These are phyloP conservation scores for Limonomyces culmigenus DNA, from an alignment of 1,284 basidiomycete genomes.

Conservation along the genomic window DNA sequence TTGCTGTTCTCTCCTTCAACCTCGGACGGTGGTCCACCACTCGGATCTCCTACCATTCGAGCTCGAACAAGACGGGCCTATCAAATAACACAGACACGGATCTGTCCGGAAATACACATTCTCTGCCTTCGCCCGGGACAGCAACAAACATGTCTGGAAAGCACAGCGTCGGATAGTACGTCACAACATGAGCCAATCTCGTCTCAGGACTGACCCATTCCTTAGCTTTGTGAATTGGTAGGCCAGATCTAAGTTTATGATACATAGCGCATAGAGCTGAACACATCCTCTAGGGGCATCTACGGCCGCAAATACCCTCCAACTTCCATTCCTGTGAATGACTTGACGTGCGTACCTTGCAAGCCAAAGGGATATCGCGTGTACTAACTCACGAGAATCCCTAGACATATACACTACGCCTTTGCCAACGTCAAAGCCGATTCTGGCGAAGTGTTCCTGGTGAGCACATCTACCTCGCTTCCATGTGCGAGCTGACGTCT, in stretches of 20 bases:
- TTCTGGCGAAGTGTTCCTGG: conserved; percentile 67
- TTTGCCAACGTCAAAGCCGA: conserved; percentile 80
- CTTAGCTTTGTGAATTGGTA: conserved; percentile 64
- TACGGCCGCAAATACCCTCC: conserved; percentile 84
- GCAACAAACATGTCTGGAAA: conserved; percentile 27
- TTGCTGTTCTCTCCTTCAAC: conserved; percentile 25
- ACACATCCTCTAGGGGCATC: conserved; percentile 59
- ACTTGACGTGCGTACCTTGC: conserved; percentile 59
- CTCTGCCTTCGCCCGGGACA: conserved; percentile 9
- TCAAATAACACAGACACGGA: conserved; percentile 7
- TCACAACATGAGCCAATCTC: conserved; percentile 9
- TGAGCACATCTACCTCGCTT: neutral
- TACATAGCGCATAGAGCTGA: conserved; percentile 1
- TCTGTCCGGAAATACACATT: conserved; percentile 9
- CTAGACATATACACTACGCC: conserved; percentile 69
- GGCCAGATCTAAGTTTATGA: conserved; percentile 4
- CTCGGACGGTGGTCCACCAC: conserved; percentile 23
- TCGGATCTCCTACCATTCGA: conserved; percentile 6
- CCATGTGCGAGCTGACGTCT: no score
- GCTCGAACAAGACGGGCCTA: conserved; percentile 6
- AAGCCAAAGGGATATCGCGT: neutral
- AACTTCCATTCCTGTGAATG: conserved; percentile 58
- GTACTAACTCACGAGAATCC: neutral
- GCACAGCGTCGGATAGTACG: conserved; percentile 67
- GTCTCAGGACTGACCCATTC: conserved; percentile 3